A percentile compares a stretch with the other conserved stretches of the same genome.
Evolutionary conservation across 352 stramenopile species (phyloP).

Genomic region (Pilasporangium apinafurcum): DNA sequence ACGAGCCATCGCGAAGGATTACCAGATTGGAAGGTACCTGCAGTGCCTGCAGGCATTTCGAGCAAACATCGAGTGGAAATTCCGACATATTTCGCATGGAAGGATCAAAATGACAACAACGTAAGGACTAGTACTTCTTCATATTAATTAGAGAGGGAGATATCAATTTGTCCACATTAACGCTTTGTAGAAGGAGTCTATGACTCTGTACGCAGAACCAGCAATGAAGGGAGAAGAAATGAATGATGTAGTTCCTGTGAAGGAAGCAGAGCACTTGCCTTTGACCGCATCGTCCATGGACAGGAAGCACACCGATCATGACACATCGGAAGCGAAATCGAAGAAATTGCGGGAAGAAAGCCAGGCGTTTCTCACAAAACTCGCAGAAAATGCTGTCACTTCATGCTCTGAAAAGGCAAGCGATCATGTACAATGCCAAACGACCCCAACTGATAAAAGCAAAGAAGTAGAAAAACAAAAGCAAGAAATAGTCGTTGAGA

Average conservation of each 20-base stretch:
- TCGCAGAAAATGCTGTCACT: too few species aligned
- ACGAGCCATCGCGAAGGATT: slow-evolving; percentile 33
- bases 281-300: too few species aligned
- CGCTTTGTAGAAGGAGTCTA: slow-evolving; percentile 1
- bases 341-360: slow-evolving; percentile 4
- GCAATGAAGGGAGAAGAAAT: too few species aligned
- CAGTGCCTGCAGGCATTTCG: slow-evolving; percentile 28
- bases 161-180: too few species aligned
- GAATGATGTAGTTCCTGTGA: too few species aligned
- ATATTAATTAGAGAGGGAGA: background rate
- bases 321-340: background rate
- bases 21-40: slow-evolving; percentile 31
- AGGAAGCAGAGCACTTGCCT: too few species aligned
- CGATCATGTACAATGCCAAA: too few species aligned
- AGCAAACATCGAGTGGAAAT: slow-evolving; percentile 9
- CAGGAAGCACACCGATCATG: too few species aligned
- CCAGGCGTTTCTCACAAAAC: slow-evolving; percentile 1
- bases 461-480: too few species aligned
- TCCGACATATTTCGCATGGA: slow-evolving; percentile 48
- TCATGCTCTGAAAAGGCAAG: too few species aligned
- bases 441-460: too few species aligned
- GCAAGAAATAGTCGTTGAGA: too few species aligned
- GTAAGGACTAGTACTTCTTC: background rate
- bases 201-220: background rate
- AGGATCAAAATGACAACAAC: background rate